These are phyloP conservation scores for Picea sitchensis DNA, from an alignment of 75 land plant genomes.

Conservation along the genomic window DNA sequence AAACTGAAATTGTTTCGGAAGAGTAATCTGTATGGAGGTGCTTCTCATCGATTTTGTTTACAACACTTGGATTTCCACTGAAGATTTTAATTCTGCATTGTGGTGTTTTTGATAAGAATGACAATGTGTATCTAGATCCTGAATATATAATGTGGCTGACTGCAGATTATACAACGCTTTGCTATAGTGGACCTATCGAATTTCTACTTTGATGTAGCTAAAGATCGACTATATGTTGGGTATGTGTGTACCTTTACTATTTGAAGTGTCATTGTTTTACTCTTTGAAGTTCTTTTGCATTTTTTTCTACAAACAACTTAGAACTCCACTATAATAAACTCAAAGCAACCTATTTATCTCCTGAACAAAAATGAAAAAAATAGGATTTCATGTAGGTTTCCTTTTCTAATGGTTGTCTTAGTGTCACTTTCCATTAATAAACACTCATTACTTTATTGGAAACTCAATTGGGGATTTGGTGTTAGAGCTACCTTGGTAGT, in stretches of 20 bases:
- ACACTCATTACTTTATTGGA: background rate
- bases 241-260: constrained; percentile 19
- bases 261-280: background rate
- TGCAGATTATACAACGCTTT: constrained; percentile 89
- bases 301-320: too few species aligned
- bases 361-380: background rate
- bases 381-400: background rate
- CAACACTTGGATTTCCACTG: too few species aligned
- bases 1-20: too few species aligned
- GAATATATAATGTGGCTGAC: constrained; percentile 1
- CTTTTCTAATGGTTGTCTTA: background rate
- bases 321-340: too few species aligned
- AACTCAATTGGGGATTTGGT: too few species aligned
- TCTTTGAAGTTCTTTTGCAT: too few species aligned
- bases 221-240: constrained; percentile 99
- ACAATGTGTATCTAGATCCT: background rate
- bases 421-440: background rate
- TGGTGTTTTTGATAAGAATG: background rate
- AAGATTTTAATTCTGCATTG: too few species aligned
- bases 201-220: constrained; percentile 97
- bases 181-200: constrained; percentile 93
- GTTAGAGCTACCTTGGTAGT: too few species aligned
- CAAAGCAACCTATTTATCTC: too few species aligned
- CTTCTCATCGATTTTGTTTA: too few species aligned
- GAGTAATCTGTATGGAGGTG: too few species aligned